Evolutionary conservation across 331 rosid genomes (phyloP), one percentile per base, ranked within the genome.

Genomic region (Cydonia oblonga): DNA sequence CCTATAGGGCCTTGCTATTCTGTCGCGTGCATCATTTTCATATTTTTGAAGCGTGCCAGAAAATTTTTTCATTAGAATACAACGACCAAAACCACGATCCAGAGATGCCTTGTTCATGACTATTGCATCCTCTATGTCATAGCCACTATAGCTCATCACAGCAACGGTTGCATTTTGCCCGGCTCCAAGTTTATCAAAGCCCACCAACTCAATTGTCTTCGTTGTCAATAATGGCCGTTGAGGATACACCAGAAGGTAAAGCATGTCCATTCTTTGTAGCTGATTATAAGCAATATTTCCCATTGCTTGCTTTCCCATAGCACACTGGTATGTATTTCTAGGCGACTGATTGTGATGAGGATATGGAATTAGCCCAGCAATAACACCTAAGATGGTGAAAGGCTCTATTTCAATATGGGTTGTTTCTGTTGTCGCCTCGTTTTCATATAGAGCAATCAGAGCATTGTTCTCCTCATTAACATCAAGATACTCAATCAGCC

Each of bases 271-370:
- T 69, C 95, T 90, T 24, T 66, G 15, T 12, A 93, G 87, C 98
- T 93, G 97, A 80, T 93, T 93, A 78, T 72, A 90, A 62, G 98
- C 97, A 72, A 93, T 87, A 77, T 91, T 93, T 72, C 98, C 98
- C 98, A 93, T 93, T 26, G 98, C 98, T 86, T 93, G 98, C 81
- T 93, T 93, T 77, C 98, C 98, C 96, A 90, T 93, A 14, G 97
- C 97, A 72, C 98, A 93, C 97, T 93, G 98, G 80, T 93, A 93
- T 7, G 98, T 93, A 79, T 93, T 93, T 84, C 98, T 86, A n/a
- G 97, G 98, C 2, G 98, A 93, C 80, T 93, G 96, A 68, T 93
- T 93, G 77, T 93, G 98, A 89, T 93, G 98, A 75, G 98, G 98
- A 81, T 85, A 93, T n/a, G 98, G 98, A 82, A 93, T 93, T 71